Base-by-base conservation (phyloP, 1,139 yeast genomes). In the Zhuliangozyma blackwelliae region DNA sequence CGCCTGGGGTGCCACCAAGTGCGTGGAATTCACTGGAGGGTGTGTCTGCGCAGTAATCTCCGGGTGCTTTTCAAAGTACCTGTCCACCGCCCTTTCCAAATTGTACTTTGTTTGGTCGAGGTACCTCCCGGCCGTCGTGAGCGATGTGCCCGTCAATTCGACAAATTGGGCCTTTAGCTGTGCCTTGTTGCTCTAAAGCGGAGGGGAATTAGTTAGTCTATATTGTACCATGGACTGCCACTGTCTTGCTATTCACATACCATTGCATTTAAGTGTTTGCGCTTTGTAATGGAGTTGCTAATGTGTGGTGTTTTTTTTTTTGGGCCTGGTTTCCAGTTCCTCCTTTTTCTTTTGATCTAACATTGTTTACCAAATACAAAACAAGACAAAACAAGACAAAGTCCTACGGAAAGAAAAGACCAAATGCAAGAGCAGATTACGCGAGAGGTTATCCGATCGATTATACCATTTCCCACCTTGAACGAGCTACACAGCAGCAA, bases 21-120 rank as follows among this genome's bases (percentile, higher is more conserved):
- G 20, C 26, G 13, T 32, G 30, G n/a, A 44, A 34, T 27, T 38
- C 46, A 29, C 41, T 46, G 16, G 16, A 3, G 16, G 3, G 4
- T 16, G 16, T 10, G 31, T 34, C 16, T 50, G 46, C 5, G 43
- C 38, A 10, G 46, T 27, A 19, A 30, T 37, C 3, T n/a, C 11
- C 10, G 32, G 32, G 44, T 46, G 31, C 46, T 50, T 20, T 42
- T 43, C 13, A 31, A 19, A 54, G 40, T 54, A 65, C 7, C 54
- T 52, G 35, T 63, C 59, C 22, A 65, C 43, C 2, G 73, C 72
- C 27, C 40, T 43, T 29, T 57, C 54, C 28, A 67, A 39, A 33
- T 58, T 51, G 52, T 63, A 59, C 26, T 52, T 49, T 41, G 52
- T 35, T 29, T 46, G 43, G 10, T 54, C 60, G 19, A 67, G 54